Base-by-base conservation (phyloP, 352 stramenopile genomes). In the Plasmopara muralis region DNA sequence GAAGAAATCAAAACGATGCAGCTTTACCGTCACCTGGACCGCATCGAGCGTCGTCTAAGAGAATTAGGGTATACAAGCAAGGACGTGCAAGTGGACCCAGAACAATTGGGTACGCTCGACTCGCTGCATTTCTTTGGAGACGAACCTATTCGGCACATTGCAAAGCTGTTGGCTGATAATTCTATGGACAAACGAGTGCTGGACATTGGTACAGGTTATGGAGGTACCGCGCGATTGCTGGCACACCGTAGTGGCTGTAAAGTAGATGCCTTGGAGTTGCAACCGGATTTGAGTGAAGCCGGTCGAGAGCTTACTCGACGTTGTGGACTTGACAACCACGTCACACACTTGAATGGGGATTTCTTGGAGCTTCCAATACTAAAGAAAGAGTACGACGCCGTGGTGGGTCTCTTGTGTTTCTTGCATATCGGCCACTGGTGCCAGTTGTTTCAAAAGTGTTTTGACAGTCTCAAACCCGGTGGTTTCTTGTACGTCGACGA, bases 191-290 rank as follows among this genome's bases (percentile, higher is more conserved):
- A 61, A 46, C 70, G 43, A 35, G 84, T 96, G 45, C 68, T 96
- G 42, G 87, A 96, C 59, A 81, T 97, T 37, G 89, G 87, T 47
- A 89, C 86, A 48, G 89, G 89, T 15, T 93, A 93, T 56, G 89
- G 89, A 53, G 83, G 86, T 49, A 94, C 86, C 5, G 89, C 85
- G 31, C 66, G 89, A 14, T 75, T 95, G 64, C 60, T 96, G 20
- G 87, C 86, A 18, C 61, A 75, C 34, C 72, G 74, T 50, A 79
- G 76, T 47, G 71, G 72, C 38, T 89, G 77, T 52, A 68, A 62
- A 8, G 70, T 88, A 9, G 62, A 85, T 44, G 84, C 77, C 38
- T 47, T 95, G n/a, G 84, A 95, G 52, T 61, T 95, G 20, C 84
- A 95, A 54, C 66, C 66, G 0, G 84, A 93, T 55, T 65, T 91